phyloP scores from a whole-genome alignment of 192 early-diverging fungal species.

The Piromyces sp. region DNA sequence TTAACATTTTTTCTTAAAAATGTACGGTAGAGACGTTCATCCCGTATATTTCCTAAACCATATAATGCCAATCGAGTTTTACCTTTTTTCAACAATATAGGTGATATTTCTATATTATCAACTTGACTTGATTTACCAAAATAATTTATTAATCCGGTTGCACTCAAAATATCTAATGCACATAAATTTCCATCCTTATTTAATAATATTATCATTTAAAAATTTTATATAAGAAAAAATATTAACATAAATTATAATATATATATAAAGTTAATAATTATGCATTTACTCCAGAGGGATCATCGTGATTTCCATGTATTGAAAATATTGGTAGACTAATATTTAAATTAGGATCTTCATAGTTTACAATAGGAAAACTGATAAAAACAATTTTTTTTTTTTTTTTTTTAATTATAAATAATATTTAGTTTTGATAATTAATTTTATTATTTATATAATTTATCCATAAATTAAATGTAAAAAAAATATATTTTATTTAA shows the following conservation, averaged over 20 bases:
- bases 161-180: slow-evolving; percentile 63
- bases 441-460: too few species aligned
- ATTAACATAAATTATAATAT: too few species aligned
- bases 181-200: slow-evolving; percentile 60
- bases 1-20: slow-evolving; percentile 53
- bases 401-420: too few species aligned
- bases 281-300: slow-evolving; percentile 53
- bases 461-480: too few species aligned
- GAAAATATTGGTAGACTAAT: slow-evolving; percentile 75
- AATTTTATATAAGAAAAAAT: too few species aligned
- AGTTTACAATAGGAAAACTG: slow-evolving; percentile 54
- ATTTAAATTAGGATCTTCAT: slow-evolving; percentile 73
- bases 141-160: slow-evolving; percentile 75
- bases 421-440: too few species aligned
- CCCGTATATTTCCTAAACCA: slow-evolving; percentile 82
- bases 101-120: slow-evolving; percentile 60
- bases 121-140: slow-evolving; percentile 60
- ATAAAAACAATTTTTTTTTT: background rate
- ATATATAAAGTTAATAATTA: too few species aligned
- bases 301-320: slow-evolving; percentile 96
- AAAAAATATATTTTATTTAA: too few species aligned
- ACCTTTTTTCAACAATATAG: slow-evolving; percentile 69
- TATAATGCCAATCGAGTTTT: slow-evolving; percentile 58
- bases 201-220: too few species aligned
- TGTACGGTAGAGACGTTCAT: slow-evolving; percentile 67